phyloP scores from a whole-genome alignment of 1,284 basidiomycete species.

The Heterobasidion parviporum region DNA sequence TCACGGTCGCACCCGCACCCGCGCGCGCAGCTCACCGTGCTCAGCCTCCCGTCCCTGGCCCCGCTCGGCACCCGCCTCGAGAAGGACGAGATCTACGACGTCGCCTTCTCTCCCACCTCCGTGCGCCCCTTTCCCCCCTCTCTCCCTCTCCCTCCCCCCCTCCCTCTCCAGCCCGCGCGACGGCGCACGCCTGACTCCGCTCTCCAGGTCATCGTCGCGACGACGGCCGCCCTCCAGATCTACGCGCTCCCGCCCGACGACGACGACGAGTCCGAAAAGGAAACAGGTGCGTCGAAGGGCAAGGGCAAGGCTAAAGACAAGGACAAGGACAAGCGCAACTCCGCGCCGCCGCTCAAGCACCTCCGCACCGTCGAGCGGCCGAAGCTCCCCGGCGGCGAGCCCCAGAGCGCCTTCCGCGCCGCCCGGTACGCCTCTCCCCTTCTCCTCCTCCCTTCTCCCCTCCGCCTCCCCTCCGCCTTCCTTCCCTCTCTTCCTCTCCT shows the following conservation, averaged over 20 bases:
- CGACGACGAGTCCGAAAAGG: conserved; percentile 17
- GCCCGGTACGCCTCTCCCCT: conserved; percentile 41
- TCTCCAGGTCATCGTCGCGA: conserved; percentile 55
- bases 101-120: conserved; percentile 48
- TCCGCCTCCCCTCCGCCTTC: neutral
- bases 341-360: conserved; percentile 30
- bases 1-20: conserved; percentile 9
- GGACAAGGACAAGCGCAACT: too few relatives aligned
- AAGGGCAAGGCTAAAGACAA: conserved; percentile 17
- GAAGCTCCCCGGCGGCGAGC: conserved; percentile 34
- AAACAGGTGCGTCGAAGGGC: conserved; percentile 36
- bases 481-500: neutral
- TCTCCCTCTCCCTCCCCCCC: neutral
- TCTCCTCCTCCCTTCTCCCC: neutral
- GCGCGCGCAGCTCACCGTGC: conserved; percentile 51
- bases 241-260: conserved; percentile 36
- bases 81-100: conserved; percentile 71
- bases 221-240: conserved; percentile 53
- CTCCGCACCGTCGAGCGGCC: conserved; percentile 49
- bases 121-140: conserved; percentile 24
- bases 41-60: conserved; percentile 58
- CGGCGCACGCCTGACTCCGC: neutral
- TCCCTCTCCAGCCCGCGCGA: neutral
- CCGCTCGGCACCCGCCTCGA: conserved; percentile 39
- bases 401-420: conserved; percentile 61